Evolutionary conservation across 495 filamentous ascomycete species (phyloP).

Genomic region (Paragyromitra xinjiangensis): DNA sequence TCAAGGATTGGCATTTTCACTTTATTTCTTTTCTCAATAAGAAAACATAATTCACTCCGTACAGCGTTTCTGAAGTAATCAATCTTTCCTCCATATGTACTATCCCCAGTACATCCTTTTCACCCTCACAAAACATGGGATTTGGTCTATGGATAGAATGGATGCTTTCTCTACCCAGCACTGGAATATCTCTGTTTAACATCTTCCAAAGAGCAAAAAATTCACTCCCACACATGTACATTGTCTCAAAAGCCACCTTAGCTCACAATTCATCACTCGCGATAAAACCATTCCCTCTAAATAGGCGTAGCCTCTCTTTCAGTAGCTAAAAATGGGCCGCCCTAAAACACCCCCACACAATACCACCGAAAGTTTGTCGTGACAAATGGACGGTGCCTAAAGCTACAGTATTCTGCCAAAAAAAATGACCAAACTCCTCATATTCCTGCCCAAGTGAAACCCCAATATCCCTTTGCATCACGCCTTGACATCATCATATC

Average conservation of each 20-base stretch:
- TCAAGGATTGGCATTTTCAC: conserved; percentile 5
- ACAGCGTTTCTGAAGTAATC: not conserved
- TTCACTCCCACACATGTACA: not conserved
- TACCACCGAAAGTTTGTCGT: too few species aligned
- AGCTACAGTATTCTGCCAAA: too few species aligned
- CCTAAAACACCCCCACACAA: too few species aligned
- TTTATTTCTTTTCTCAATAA: not conserved
- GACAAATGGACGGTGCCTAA: too few species aligned
- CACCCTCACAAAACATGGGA: not conserved
- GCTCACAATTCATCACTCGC: not conserved
- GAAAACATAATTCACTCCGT: not conserved
- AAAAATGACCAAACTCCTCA: too few species aligned
- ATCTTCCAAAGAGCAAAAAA: not conserved
- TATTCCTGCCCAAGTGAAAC: too few species aligned
- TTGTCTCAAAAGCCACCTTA: not conserved
- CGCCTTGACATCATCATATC: too few species aligned
- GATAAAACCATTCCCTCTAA: not conserved
- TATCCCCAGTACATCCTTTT: not conserved
- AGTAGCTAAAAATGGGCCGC: too few species aligned
- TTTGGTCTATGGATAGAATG: not conserved
- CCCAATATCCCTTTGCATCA: too few species aligned
- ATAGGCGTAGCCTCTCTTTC: too few species aligned
- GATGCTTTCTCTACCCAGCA: not conserved
- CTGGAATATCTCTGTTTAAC: not conserved
- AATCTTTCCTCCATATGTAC: not conserved